Conservation (phyloP, 371 early-diverging fungal genomes). For the Capniomyces stellatus region DNA sequence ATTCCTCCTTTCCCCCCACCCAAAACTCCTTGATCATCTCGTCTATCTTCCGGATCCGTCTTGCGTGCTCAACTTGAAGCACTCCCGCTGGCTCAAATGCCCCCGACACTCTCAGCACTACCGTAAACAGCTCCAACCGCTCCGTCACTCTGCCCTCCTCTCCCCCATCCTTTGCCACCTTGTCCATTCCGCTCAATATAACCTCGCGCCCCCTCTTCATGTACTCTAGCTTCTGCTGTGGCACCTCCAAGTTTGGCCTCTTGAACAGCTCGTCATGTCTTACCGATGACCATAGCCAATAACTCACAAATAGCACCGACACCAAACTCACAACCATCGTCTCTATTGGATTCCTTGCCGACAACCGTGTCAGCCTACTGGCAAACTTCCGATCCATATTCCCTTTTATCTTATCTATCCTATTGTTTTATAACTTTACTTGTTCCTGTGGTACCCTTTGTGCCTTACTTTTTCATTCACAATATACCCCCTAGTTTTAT, state of each 20-base stretch:
- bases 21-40: no score
- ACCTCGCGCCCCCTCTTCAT: slow-evolving; percentile 29
- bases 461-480: no score
- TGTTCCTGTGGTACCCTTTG: no score
- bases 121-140: slow-evolving; percentile 10
- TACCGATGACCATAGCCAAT: slow-evolving; percentile 54
- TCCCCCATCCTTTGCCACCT: slow-evolving; percentile 23
- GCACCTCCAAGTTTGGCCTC: slow-evolving; percentile 24
- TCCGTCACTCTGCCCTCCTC: slow-evolving; percentile 30
- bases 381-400: no score
- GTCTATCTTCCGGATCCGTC: slow-evolving; percentile 10
- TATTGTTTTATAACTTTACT: no score
- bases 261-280: slow-evolving; percentile 45
- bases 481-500: no score
- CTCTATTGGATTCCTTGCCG: slow-evolving; percentile 67
- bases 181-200: slow-evolving; percentile 33
- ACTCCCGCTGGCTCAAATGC: slow-evolving; percentile 5
- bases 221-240: slow-evolving; percentile 21
- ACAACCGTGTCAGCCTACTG: no score
- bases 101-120: slow-evolving; percentile 9
- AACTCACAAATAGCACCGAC: slow-evolving; percentile 51
- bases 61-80: slow-evolving; percentile 3
- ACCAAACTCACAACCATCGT: slow-evolving; percentile 54
- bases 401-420: no score
- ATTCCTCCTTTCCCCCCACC: no score